These are phyloP conservation scores for Acanthamoeba polyphaga DNA, from an alignment of 208 protist genomes.

Conservation along the genomic window DNA sequence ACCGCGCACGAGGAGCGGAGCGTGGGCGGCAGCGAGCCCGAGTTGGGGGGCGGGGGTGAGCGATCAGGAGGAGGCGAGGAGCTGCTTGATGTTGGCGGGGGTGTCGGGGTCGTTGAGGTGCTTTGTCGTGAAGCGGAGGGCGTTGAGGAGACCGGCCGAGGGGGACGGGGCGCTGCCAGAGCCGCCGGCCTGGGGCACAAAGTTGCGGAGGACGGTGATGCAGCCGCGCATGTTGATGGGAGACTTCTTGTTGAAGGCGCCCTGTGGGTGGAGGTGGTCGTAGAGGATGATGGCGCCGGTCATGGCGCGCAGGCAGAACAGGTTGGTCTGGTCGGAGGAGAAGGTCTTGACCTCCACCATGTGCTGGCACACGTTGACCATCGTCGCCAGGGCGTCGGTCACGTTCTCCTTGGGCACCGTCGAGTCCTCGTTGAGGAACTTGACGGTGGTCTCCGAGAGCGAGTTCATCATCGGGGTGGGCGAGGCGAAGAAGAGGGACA, in stretches of 20 bases:
- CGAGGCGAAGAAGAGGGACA: constrained; percentile 92
- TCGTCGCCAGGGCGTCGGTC: constrained; percentile 85
- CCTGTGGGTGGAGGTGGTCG: constrained; percentile 88
- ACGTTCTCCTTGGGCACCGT: constrained; percentile 85
- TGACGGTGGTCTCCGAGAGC: constrained; percentile 84
- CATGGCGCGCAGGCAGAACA: constrained; percentile 91
- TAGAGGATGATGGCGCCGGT: constrained; percentile 90
- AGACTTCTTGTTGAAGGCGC: constrained; percentile 90
- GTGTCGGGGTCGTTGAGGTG: constrained; percentile 89
- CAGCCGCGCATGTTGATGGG: constrained; percentile 83
- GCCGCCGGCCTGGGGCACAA: neutral
- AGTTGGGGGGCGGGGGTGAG: neutral
- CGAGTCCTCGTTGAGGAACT: constrained; percentile 83
- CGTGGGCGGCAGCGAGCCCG: neutral
- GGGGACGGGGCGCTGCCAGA: constrained; percentile 55
- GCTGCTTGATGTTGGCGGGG: constrained; percentile 87
- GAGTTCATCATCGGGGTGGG: constrained; percentile 91
- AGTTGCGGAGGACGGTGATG: constrained; percentile 85
- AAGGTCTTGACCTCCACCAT: constrained; percentile 90
- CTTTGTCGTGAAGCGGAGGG: constrained; percentile 90
- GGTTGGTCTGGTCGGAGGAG: constrained; percentile 83
- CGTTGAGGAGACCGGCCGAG: constrained; percentile 89
- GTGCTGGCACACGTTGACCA: constrained; percentile 89
- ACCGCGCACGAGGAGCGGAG: neutral
- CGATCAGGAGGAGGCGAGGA: constrained; percentile 81